Base-by-base conservation (phyloP, 371 early-diverging fungal species). In the Mucor piriformis region DNA sequence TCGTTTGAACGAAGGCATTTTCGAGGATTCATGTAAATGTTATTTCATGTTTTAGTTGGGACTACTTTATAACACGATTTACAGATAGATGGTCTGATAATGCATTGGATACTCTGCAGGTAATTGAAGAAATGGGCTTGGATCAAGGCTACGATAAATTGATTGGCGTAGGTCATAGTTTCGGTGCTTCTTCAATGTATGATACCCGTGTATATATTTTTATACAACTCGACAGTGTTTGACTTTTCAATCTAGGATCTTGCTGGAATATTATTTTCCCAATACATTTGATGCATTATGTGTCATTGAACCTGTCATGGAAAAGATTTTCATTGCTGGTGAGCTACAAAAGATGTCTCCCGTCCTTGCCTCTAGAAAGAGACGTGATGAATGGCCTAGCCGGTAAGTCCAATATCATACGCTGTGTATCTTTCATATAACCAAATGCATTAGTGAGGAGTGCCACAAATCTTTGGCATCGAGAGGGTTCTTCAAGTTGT, bases 131-230 rank as follows among this genome's bases (percentile, higher is more conserved):
- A 18, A 51, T 73, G 46, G 61, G 58, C 3, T 43, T 74, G 13
- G 61, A 66, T 20, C 27, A 24, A 16, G 42, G 47, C 6, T 65
- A 76, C 20, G 66, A 70, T 47, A 57, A 54, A 23, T 34, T 79
- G 16, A 55, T 79, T 35, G 74, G 75, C 18, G 54, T 79, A 25
- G 77, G 80, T 1, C 80, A 80, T 50, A 73, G 75, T 24, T 71
- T 77, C 57, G 77, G 80, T 23, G 80, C 69, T 21, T 74, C 74
- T 8, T 60, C 69, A 18, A 75, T 75, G 79, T 75, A 66, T 18
- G 18, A 38, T 15, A 38, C 38, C 16, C 13, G 6, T 38, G n/a
- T 42, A 6, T 20, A 20, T 18, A 7, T 42, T 3, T 42, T 37
- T n/a, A n/a, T n/a, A n/a, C n/a, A n/a, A n/a, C n/a, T n/a, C n/a